phyloP scores from a whole-genome alignment of 2,329 filamentous ascomycete species.

The Verticillium albo-atrum region DNA sequence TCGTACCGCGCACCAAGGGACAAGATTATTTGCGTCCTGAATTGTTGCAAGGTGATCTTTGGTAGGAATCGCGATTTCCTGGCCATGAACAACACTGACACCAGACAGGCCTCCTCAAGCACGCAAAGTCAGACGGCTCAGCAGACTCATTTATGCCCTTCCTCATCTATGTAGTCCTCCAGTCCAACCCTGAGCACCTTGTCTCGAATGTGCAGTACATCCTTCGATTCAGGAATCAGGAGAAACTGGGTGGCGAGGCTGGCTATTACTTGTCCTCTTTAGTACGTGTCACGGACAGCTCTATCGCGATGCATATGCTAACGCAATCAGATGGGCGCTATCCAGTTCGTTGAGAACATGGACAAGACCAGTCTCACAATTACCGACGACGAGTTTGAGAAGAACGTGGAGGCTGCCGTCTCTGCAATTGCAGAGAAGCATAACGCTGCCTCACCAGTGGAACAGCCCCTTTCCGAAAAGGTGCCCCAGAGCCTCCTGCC shows the following conservation, averaged over 20 bases:
- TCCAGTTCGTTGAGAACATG: conserved; percentile 95
- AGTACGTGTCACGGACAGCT: conserved; percentile 39
- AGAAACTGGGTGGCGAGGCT: conserved; percentile 94
- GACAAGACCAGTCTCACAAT: conserved; percentile 93
- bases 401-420: conserved; percentile 92
- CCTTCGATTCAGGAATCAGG: conserved; percentile 91
- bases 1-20: conserved; percentile 95
- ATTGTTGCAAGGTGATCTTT: conserved; percentile 99
- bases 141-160: conserved; percentile 95
- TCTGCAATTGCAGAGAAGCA: conserved; percentile 94
- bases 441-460: conserved; percentile 41
- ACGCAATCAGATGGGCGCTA: conserved; percentile 68
- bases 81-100: not conserved
- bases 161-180: conserved; percentile 91
- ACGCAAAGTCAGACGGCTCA: conserved; percentile 88
- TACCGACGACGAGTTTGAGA: conserved; percentile 90
- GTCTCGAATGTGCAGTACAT: conserved; percentile 99
- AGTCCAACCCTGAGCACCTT: conserved; percentile 90
- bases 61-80: conserved; percentile 45
- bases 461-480: conserved; percentile 42
- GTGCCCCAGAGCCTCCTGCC: conserved; percentile 14
- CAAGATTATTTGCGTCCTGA: conserved; percentile 97
- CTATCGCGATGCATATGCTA: conserved; percentile 1
- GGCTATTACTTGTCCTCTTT: conserved; percentile 97
- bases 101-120: conserved; percentile 70